Evolutionary conservation across 2,329 filamentous ascomycete genomes (phyloP), one percentile per base, ranked within the genome.

Genomic region (Thielaviopsis euricoi): DNA sequence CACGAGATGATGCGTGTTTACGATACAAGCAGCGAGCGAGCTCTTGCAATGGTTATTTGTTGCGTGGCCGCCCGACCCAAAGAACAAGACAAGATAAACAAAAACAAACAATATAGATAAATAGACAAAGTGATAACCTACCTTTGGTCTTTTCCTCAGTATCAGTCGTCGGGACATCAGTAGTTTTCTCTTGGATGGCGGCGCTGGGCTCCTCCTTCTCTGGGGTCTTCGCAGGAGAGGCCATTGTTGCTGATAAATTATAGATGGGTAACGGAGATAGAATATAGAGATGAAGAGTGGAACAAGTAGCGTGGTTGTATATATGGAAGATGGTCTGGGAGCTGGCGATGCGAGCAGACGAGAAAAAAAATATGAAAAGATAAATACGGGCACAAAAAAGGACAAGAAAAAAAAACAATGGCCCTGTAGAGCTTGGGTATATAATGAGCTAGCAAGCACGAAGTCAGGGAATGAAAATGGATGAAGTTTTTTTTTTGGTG

Each of bases 111-210:
- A 43, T 17, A 43, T 6, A 33, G 12, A 33, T 2, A 6, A 33
- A 33, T 10, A 33, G 7, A 33, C 29, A 10, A 6, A 33, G 29
- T 10, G 29, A 10, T 33, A 33, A 57, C 58, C 54, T 59, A 59
- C 58, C 50, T 62, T 62, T 54, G 65, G 62, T 57, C 63, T 64
- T 56, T 61, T 61, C 61, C 62, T 53, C 55, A 63, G 63, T 62
- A 60, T 64, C 55, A 58, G 62, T 43, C 62, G 63, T 37, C 65
- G 65, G 56, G 64, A 65, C 61, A 64, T 62, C 58, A 64, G 65
- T 25, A 63, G 52, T 48, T 23, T 55, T 53, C 21, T 58, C 33
- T 56, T 61, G 52, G 40, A 56, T 51, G 46, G 59, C 54, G 26
- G 58, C 49, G 54, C 59, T 43, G 23, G 55, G 53, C 40, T 62